Percentiles rank a stretch among this genome's conserved stretches.
Evolutionary conservation across 2,329 filamentous ascomycete species (phyloP).

Genomic region (Lachnellula subtilissima): DNA sequence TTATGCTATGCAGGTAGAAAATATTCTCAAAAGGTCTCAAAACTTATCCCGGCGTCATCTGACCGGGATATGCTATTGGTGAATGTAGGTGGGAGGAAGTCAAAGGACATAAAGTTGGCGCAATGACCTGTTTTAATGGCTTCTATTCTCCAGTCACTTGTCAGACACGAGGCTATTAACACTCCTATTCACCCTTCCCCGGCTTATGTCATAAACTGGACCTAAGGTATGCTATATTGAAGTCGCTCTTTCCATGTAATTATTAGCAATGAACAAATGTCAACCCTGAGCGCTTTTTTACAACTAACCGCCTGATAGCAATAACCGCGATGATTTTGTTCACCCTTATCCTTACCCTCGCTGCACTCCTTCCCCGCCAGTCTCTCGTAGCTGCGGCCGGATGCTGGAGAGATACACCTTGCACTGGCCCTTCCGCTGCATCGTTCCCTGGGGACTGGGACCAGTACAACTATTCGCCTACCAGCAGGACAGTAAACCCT

Average conservation of each 20-base stretch:
- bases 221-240: not conserved
- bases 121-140: not conserved
- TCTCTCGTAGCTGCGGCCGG: slow-evolving; percentile 6
- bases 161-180: not conserved
- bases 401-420: slow-evolving; percentile 54
- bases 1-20: not conserved
- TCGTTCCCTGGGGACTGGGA: slow-evolving; percentile 56
- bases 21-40: not conserved
- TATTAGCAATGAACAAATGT: not conserved
- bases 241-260: not conserved
- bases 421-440: slow-evolving; percentile 43
- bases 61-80: not conserved
- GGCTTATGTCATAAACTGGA: not conserved
- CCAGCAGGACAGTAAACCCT: slow-evolving; percentile 46
- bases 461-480: slow-evolving; percentile 50
- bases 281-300: not conserved
- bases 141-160: not conserved
- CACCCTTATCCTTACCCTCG: slow-evolving; percentile 2
- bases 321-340: slow-evolving; percentile 3
- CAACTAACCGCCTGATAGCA: slow-evolving; percentile 5
- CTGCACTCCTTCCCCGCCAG: not conserved
- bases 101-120: slow-evolving; percentile 8
- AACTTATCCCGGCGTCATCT: not conserved
- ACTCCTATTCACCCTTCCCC: not conserved
- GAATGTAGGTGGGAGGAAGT: not conserved